These are phyloP conservation scores for Fusarium luffae DNA, from an alignment of 2,329 filamentous ascomycete species.

Conservation along the genomic window DNA sequence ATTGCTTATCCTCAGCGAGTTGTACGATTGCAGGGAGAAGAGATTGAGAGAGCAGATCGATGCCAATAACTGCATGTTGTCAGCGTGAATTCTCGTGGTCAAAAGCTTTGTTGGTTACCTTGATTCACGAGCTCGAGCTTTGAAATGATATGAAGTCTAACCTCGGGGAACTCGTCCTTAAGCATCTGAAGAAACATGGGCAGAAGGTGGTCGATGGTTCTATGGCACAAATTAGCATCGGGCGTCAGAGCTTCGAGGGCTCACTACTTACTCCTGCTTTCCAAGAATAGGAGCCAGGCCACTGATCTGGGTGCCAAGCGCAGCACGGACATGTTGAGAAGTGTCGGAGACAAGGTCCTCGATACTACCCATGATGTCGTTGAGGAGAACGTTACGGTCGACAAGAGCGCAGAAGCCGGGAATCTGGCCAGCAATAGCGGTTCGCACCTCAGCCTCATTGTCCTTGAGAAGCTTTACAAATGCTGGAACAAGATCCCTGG, in stretches of 20 bases:
- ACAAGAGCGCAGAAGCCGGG: constrained; percentile 94
- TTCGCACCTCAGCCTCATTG: constrained; percentile 96
- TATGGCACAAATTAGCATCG: constrained; percentile 50
- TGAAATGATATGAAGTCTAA: constrained; percentile 98
- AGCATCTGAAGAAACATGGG: constrained; percentile 99
- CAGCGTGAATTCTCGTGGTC: constrained; percentile 20
- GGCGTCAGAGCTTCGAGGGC: not conserved
- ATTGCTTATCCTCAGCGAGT: constrained; percentile 98
- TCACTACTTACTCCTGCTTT: constrained; percentile 85
- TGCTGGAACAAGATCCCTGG: constrained; percentile 91
- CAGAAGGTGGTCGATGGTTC: constrained; percentile 94
- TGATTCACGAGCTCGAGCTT: constrained; percentile 99
- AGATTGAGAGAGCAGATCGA: constrained; percentile 95
- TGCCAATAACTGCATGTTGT: constrained; percentile 83
- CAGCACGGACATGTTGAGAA: constrained; percentile 95
- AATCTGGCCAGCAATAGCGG: constrained; percentile 96
- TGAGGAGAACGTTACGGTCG: constrained; percentile 86
- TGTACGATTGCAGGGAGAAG: constrained; percentile 97
- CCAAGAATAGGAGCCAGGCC: constrained; percentile 95
- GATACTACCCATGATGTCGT: constrained; percentile 95
- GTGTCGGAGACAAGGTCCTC: constrained; percentile 96
- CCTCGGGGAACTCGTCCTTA: constrained; percentile 98
- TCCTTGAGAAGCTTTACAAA: constrained; percentile 99
- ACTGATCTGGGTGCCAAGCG: constrained; percentile 95
- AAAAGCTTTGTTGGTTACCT: constrained; percentile 62